Evolutionary conservation across 805 yeast species (phyloP), one percentile per base, ranked within the genome.

Genomic region (Candida chilensis): DNA sequence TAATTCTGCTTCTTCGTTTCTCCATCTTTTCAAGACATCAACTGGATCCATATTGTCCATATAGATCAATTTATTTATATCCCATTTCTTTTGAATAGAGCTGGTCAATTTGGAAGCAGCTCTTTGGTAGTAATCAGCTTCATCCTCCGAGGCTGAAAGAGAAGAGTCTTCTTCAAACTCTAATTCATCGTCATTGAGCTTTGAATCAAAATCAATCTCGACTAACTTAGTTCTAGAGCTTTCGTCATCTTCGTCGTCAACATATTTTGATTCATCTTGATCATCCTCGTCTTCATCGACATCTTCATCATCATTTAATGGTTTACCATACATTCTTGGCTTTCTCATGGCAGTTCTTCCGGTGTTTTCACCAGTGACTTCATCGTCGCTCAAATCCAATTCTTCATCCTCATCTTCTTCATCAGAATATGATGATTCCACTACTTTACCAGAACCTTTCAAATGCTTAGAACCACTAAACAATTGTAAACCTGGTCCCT

Each of bases 51-150:
- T 64, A 41, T 84, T 80, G 34, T 79, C 76, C 72, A 82, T 67
- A 52, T 92, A 90, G 4, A 92, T 60, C 33, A 90, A 58, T 46
- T 82, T 84, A 42, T 79, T 77, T 37, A 90, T 73, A 51, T 90
- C 84, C 88, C 94, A 84, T 35, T 60, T 54, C 64, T 71, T 43
- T 57, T 64, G 47, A 54, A 60, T 35, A 4, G 69, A 40, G n/a
- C 79, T 71, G 37, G 71, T 62, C 34, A 83, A 60, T 41, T 68
- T 76, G 4, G 74, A 49, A 1, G 95, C 95, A 24, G 81, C 61
- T 8, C 44, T 37, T 30, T 54, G 46, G 58, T 66, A 67, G 20
- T 57, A 56, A 5, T 54, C 51, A 6, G 50, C 61, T 9, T 47
- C 60, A 27, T 46, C 53, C 4, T 53, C 57, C 28, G 60, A 65